Base-by-base conservation (phyloP, 1,284 basidiomycete species). In the Cryptococcus neoformans region DNA sequence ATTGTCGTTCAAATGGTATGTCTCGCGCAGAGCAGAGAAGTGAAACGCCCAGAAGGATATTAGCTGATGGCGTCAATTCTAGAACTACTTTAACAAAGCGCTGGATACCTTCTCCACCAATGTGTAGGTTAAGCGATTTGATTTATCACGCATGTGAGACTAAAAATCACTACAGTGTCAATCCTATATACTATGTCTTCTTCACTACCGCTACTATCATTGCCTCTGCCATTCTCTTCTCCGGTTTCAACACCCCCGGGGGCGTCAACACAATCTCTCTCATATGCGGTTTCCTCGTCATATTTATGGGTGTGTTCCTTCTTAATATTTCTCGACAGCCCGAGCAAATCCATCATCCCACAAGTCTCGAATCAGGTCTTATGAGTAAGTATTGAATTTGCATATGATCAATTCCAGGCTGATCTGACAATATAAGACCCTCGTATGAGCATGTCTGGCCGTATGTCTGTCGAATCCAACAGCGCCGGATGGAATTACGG, bases 51-150 rank as follows among this genome's bases (percentile, higher is more conserved):
- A 41, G 12, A 11, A 41, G 40, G 40, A 12, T 16, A 1, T 3
- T 39, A 9, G 35, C 38, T 51, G 40, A 51, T 38, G 9, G 28
- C 28, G 28, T 35, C 6, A 49, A 9, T 12, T 39, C 11, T 56
- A 78, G 76, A 95, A 97, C 80, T 99, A 96, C 81, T 97, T 98
- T 80, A 99, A 98, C 83, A 97, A 97, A 75, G 96, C 95, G 0
- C 83, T 99, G 53, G 95, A 98, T 73, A 91, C 88, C 1, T 99
- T 98, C 78, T 93, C 92, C 4, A 98, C 95, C 46, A 99, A 98
- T 73, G 91, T 98, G 90, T 93, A 82, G 67, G 92, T 83, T 7
- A n/a, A 28, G 53, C 16, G 52, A 16, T 11, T 12, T 48, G 17
- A 7, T 7, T 16, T 6, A 50, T 51, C 49, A n/a, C 21, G 9